Percentiles rank a stretch among this genome's conserved stretches.
phyloP scores from a whole-genome alignment of 2,329 filamentous ascomycete species.

The Trichoderma brevicompactum region DNA sequence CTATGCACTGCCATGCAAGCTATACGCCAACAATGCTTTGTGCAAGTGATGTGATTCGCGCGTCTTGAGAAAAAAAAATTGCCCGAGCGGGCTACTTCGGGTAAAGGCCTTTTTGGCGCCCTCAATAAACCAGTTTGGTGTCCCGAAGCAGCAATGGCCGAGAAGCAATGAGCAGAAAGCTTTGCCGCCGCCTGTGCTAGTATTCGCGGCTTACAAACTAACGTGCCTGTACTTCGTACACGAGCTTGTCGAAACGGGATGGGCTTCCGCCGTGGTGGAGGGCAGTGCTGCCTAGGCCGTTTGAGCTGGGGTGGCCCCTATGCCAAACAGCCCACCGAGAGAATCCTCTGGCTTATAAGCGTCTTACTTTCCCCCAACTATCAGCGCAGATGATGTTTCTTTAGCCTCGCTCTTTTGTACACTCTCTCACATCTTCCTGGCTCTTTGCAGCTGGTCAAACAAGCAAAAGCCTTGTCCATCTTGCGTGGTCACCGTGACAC shows the following conservation, averaged over 20 bases:
- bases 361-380: conserved; percentile 3
- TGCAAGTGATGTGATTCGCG: conserved; percentile 10
- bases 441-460: not conserved
- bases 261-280: conserved; percentile 13
- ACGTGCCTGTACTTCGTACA: conserved; percentile 4
- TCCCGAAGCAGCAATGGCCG: conserved; percentile 27
- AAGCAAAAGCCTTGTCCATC: not conserved
- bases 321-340: conserved; percentile 14
- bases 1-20: not conserved
- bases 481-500: not conserved
- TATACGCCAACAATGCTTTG: not conserved
- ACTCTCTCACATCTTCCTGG: not conserved
- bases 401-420: conserved; percentile 11
- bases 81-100: conserved; percentile 9
- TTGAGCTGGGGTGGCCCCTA: conserved; percentile 24
- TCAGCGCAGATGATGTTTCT: conserved; percentile 3
- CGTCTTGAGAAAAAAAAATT: not conserved
- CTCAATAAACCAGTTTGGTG: not conserved
- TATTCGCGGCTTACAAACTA: not conserved
- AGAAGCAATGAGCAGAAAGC: not conserved
- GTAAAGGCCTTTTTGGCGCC: conserved; percentile 8
- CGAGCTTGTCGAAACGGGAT: conserved; percentile 17
- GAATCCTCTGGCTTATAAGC: conserved; percentile 12
- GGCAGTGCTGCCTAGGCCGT: conserved; percentile 27
- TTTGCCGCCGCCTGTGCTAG: conserved; percentile 11